Base-by-base conservation (phyloP, 345 rosid species). In the Eutrema heterophyllum region DNA sequence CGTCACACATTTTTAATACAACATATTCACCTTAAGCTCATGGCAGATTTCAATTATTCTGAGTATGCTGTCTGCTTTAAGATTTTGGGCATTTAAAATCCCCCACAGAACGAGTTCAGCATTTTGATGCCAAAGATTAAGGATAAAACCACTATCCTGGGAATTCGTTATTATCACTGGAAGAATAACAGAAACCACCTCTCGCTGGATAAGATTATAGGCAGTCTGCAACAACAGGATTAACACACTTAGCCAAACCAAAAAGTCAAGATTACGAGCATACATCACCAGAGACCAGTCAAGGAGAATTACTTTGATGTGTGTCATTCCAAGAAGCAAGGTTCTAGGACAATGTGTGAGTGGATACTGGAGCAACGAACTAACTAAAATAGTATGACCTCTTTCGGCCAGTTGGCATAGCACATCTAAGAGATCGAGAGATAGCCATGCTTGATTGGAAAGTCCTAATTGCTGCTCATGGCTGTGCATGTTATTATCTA, bases 351-450 rank as follows among this genome's bases (percentile, higher is more conserved):
- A 95, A 71, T 87, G 86, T 15, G 77, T 59, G 39, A 95, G 91
- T 56, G 98, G 97, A 82, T 84, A 85, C 67, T 88, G 85, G 18
- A 95, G 92, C 86, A 95, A 77, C 44, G 82, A 75, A 56, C 81
- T 86, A 67, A 92, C 89, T 74, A 78, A 69, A 75, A 73, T 81
- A 70, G 90, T 74, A 54, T 90, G 91, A 63, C 99, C 99, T 79
- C 83, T 85, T 84, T 95, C 98, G 63, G 96, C 90, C 61, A 95
- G 83, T 81, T 95, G 91, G 78, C 99, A 90, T 44, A 95, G 83
- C 73, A 90, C 86, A 56, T 87, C 88, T 70, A 90, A 64, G 73
- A 95, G 96, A 79, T 95, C 99, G 26, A 95, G 89, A 74, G 96
- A 92, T 72, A 89, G 71, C 80, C 80, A 77, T n/a, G 96, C 96